Evolutionary conservation across 176 grass and related monocot species (phyloP).

Genomic region (Tillandsia leiboldiana): DNA sequence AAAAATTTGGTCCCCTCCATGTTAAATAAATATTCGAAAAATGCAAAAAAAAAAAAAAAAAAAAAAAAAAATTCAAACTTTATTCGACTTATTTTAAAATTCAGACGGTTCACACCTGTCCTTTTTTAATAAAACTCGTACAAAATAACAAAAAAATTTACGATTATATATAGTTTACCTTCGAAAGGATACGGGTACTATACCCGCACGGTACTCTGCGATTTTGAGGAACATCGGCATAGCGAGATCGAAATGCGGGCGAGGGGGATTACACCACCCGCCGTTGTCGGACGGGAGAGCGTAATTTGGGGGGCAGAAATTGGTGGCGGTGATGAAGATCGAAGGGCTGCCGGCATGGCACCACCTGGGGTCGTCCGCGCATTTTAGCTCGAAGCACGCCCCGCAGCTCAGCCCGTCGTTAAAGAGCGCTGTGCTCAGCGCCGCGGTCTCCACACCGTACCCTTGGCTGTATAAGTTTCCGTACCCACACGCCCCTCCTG

Average conservation of each 20-base stretch:
- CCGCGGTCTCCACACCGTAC: conserved; percentile 43
- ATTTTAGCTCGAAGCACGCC: conserved; percentile 46
- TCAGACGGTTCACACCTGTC: no score
- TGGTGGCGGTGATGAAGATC: conserved; percentile 52
- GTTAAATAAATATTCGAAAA: no score
- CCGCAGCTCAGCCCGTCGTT: conserved; percentile 41
- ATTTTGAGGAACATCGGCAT: conserved; percentile 57
- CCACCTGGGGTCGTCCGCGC: conserved; percentile 27
- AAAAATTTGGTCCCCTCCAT: no score
- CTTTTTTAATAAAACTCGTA: no score
- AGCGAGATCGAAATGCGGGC: conserved; percentile 50
- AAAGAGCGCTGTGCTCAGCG: conserved; percentile 50
- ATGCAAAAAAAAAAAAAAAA: no score
- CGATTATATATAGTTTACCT: conserved; percentile 8
- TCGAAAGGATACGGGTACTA: conserved; percentile 44
- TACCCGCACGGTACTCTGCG: conserved; percentile 40
- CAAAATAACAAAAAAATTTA: not conserved
- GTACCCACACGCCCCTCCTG: conserved; percentile 51
- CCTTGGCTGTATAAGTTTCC: conserved; percentile 51
- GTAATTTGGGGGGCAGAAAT: conserved; percentile 70
- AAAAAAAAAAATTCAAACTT: no score
- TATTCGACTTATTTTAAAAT: no score
- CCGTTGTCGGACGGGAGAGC: conserved; percentile 47
- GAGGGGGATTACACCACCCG: conserved; percentile 58
- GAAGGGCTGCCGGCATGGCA: conserved; percentile 31